A percentile compares a stretch with the other conserved stretches of the same genome.
Conservation (phyloP, 2,329 filamentous ascomycete genomes). For the Penicillium sp. region DNA sequence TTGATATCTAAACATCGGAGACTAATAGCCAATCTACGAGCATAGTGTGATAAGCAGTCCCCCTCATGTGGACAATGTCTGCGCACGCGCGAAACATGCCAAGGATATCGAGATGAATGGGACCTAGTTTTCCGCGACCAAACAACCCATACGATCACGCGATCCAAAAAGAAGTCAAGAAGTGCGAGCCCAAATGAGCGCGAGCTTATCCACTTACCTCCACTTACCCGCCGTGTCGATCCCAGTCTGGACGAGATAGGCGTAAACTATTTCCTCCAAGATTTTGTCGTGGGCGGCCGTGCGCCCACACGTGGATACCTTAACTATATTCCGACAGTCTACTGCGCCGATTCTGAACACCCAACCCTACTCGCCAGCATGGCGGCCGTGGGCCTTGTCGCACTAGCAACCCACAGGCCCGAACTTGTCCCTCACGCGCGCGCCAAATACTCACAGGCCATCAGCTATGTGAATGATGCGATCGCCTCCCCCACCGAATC, state of each 20-base stretch:
- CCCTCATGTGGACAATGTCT: constrained; percentile 33
- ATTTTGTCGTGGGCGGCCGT: constrained; percentile 23
- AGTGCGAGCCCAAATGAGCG: neutral
- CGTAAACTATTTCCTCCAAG: constrained; percentile 30
- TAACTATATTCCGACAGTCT: constrained; percentile 26
- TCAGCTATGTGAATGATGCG: constrained; percentile 25
- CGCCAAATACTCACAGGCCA: constrained; percentile 30
- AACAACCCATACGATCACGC: constrained; percentile 26
- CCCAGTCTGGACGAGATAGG: constrained; percentile 28
- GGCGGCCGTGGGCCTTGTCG: constrained; percentile 32
- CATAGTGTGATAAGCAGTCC: constrained; percentile 28
- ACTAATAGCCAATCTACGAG: neutral
- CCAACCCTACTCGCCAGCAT: constrained; percentile 28
- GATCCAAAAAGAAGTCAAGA: constrained; percentile 13
- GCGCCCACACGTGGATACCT: constrained; percentile 26
- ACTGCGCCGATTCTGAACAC: constrained; percentile 18
- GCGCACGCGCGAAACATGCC: constrained; percentile 28
- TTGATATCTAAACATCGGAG: neutral
- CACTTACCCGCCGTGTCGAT: neutral
- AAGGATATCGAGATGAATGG: constrained; percentile 39
- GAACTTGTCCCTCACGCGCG: constrained; percentile 24
- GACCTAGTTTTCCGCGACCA: constrained; percentile 37
- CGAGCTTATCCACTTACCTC: neutral
- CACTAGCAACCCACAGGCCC: constrained; percentile 26
- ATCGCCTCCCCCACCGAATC: constrained; percentile 27